Conservation (phyloP, 140 eudicot genomes). For the Bidens hawaiensis region DNA sequence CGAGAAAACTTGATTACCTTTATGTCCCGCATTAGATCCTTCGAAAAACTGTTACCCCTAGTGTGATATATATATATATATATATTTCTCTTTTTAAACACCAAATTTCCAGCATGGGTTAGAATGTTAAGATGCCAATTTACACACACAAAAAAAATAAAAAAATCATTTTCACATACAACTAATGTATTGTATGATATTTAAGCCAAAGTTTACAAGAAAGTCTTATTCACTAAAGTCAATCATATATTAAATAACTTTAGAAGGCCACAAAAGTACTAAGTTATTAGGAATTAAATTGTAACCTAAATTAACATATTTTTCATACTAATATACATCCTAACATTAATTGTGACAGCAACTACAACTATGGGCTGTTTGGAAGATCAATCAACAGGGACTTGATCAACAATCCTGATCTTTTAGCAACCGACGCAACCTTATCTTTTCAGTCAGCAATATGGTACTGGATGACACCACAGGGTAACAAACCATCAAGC, state of each 20-base stretch:
- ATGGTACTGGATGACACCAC: conserved; percentile 60
- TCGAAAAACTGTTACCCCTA: too few relatives aligned
- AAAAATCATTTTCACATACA: neutral
- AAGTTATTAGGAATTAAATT: too few relatives aligned
- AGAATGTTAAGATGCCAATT: neutral
- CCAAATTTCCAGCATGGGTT: neutral
- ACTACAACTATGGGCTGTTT: conserved; percentile 48
- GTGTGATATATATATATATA: too few relatives aligned
- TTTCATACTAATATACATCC: neutral
- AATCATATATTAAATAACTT: neutral
- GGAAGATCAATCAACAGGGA: conserved; percentile 36
- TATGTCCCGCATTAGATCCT: too few relatives aligned
- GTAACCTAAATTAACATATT: neutral
- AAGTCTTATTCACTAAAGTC: neutral
- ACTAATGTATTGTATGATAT: neutral
- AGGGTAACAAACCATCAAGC: conserved; percentile 47
- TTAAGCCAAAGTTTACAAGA: neutral
- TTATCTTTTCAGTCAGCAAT: conserved; percentile 49
- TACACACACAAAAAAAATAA: too few relatives aligned
- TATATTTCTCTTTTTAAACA: neutral
- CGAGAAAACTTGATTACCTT: neutral
- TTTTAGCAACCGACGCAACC: conserved; percentile 39
- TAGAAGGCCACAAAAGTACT: neutral
- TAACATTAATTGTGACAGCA: conserved; percentile 30
- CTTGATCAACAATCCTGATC: conserved; percentile 45